Evolutionary conservation across 352 stramenopile genomes (phyloP).

Genomic region (Phytopythium sindhum): DNA sequence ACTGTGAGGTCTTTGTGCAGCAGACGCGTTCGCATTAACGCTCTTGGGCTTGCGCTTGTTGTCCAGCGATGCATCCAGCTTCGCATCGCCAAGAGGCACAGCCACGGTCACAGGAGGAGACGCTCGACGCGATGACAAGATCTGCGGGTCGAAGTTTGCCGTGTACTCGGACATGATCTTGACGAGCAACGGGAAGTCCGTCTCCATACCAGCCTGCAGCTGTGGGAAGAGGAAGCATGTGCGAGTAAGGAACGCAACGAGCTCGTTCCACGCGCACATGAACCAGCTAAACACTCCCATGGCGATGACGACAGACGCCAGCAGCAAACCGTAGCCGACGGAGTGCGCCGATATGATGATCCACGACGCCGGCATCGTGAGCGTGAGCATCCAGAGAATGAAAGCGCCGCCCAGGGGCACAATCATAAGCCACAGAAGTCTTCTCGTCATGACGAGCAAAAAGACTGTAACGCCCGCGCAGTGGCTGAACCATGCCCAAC

Average conservation of each 20-base stretch:
- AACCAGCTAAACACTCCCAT: conserved; percentile 84
- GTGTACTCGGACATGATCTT: conserved; percentile 85
- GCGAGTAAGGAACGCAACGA: conserved; percentile 76
- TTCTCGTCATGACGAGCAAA: conserved; percentile 67
- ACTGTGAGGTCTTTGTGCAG: background rate
- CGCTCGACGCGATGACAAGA: conserved; percentile 41
- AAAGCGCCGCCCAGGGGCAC: conserved; percentile 60
- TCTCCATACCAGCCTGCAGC: conserved; percentile 64
- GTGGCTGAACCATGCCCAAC: conserved; percentile 86
- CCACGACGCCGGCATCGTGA: conserved; percentile 71
- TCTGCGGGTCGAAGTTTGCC: conserved; percentile 71
- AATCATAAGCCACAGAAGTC: conserved; percentile 70
- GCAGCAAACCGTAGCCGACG: conserved; percentile 65
- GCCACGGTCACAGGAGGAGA: conserved; percentile 20
- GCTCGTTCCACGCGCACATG: conserved; percentile 68
- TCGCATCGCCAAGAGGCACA: background rate
- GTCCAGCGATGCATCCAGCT: background rate
- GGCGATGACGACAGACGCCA: conserved; percentile 71
- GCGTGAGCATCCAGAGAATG: conserved; percentile 75
- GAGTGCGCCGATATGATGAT: conserved; percentile 85
- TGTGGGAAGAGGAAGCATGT: conserved; percentile 83
- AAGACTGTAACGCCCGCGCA: conserved; percentile 78
- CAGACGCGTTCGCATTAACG: background rate
- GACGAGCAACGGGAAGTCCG: conserved; percentile 72
- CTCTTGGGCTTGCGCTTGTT: background rate